phyloP scores from a whole-genome alignment of 164 flowering plant species.

The Platanus orientalis region DNA sequence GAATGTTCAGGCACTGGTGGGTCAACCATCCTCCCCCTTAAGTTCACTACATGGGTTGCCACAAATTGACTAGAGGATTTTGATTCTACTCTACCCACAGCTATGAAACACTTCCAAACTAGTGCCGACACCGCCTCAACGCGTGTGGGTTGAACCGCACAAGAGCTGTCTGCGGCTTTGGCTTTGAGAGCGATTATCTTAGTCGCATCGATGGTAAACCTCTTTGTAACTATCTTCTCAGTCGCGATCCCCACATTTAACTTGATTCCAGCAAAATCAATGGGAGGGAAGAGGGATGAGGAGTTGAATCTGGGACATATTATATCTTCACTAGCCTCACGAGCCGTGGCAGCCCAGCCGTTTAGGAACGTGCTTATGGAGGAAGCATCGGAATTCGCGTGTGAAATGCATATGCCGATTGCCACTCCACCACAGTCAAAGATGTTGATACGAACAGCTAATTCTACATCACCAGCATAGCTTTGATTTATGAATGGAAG shows the following conservation, averaged over 20 bases:
- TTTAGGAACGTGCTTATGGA: neutral
- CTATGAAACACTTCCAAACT: neutral
- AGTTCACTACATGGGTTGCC: too few relatives aligned
- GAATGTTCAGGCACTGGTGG: neutral
- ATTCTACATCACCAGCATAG: neutral
- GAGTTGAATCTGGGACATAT: neutral
- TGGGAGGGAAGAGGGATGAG: neutral
- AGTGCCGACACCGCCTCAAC: constrained; percentile 4
- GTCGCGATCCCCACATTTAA: too few relatives aligned
- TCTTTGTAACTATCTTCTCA: neutral
- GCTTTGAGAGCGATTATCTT: neutral
- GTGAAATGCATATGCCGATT: neutral
- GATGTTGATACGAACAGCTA: too few relatives aligned
- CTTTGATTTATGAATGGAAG: neutral
- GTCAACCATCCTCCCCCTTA: too few relatives aligned
- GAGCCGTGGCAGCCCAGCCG: too few relatives aligned
- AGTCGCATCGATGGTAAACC: neutral
- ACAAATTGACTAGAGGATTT: neutral
- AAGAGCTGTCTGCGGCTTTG: too few relatives aligned
- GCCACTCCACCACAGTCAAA: constrained; percentile 8
- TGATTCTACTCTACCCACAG: neutral
- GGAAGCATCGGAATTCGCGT: neutral
- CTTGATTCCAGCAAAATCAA: neutral
- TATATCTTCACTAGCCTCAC: neutral
- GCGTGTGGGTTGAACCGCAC: neutral